Percentiles rank a stretch among this genome's conserved stretches.
Evolutionary conservation across 169 alveolate species (phyloP).

Genomic region (Plasmodium vinckei): DNA sequence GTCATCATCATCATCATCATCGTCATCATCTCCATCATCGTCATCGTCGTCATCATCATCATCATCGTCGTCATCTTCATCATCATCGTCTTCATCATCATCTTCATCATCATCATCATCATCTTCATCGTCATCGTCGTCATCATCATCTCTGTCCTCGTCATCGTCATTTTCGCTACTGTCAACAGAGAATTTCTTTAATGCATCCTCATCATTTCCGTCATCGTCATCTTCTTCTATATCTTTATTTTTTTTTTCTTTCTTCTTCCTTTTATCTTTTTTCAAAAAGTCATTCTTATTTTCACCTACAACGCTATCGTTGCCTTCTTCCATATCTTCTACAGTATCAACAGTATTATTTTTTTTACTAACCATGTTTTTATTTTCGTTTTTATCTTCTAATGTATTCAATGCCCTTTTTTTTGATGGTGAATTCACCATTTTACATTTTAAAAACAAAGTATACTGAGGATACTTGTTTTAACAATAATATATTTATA

Average conservation of each 20-base stretch:
- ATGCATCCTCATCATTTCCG: constrained; percentile 38
- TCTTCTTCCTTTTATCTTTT: constrained; percentile 57
- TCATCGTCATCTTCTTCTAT: constrained; percentile 62
- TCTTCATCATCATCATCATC: constrained; percentile 58
- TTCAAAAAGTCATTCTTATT: constrained; percentile 29
- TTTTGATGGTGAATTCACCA: constrained; percentile 71
- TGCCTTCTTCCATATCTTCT: constrained; percentile 52
- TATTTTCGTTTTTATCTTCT: constrained; percentile 45
- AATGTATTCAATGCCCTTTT: constrained; percentile 58
- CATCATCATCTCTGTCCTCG: constrained; percentile 19
- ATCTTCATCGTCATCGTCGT: constrained; percentile 22
- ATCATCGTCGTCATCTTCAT: constrained; percentile 71
- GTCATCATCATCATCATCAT: constrained; percentile 63
- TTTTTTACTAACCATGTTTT: constrained; percentile 67
- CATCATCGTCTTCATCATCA: constrained; percentile 64
- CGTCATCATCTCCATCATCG: constrained; percentile 61
- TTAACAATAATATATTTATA: neutral
- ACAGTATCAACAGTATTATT: constrained; percentile 34
- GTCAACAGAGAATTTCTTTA: constrained; percentile 49
- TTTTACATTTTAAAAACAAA: constrained; percentile 58
- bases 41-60: constrained; percentile 74
- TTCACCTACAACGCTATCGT: constrained; percentile 31
- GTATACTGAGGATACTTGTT: constrained; percentile 55
- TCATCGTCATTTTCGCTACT: constrained; percentile 65
- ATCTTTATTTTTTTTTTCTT: constrained; percentile 56